phyloP scores from a whole-genome alignment of 2,329 filamentous ascomycete genomes.

The Diplodia scrobiculata region DNA sequence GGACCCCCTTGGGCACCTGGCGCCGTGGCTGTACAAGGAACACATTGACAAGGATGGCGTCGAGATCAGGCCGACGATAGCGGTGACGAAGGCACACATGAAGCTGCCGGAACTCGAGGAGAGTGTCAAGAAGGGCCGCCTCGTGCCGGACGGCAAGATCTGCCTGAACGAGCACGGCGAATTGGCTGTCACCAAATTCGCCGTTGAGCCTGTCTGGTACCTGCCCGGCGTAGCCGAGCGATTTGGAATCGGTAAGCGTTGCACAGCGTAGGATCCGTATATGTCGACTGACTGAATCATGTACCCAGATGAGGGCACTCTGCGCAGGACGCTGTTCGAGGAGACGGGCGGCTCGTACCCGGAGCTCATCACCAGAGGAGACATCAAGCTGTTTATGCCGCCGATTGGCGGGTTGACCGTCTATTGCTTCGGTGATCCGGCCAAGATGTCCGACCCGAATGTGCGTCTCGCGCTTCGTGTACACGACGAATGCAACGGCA shows the following conservation, averaged over 20 bases:
- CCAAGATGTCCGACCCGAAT: conserved; percentile 87
- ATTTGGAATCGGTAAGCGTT: conserved; percentile 73
- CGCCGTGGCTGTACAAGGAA: conserved; percentile 80
- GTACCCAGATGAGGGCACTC: conserved; percentile 71
- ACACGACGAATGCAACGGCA: conserved; percentile 89
- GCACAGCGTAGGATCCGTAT: conserved; percentile 13
- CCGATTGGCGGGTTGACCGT: conserved; percentile 95
- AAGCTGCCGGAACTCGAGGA: conserved; percentile 93
- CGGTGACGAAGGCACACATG: conserved; percentile 91
- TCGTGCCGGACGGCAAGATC: conserved; percentile 82
- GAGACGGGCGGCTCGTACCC: conserved; percentile 95
- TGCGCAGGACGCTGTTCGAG: conserved; percentile 87
- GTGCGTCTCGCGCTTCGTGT: conserved; percentile 80
- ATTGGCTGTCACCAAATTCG: conserved; percentile 91
- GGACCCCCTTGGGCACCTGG: conserved; percentile 89
- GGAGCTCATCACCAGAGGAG: conserved; percentile 89
- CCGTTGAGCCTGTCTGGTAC: conserved; percentile 81
- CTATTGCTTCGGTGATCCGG: conserved; percentile 94
- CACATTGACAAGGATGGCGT: conserved; percentile 76
- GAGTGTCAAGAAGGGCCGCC: conserved; percentile 75
- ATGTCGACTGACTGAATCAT: conserved; percentile 8
- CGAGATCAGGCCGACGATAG: conserved; percentile 87
- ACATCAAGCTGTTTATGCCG: conserved; percentile 93
- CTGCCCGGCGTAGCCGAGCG: conserved; percentile 72
- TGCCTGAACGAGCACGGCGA: conserved; percentile 85